Percentiles rank a stretch among this genome's conserved stretches.
Evolutionary conservation across 306 rosid genomes (phyloP).

Genomic region (Lathyrus aphaca): DNA sequence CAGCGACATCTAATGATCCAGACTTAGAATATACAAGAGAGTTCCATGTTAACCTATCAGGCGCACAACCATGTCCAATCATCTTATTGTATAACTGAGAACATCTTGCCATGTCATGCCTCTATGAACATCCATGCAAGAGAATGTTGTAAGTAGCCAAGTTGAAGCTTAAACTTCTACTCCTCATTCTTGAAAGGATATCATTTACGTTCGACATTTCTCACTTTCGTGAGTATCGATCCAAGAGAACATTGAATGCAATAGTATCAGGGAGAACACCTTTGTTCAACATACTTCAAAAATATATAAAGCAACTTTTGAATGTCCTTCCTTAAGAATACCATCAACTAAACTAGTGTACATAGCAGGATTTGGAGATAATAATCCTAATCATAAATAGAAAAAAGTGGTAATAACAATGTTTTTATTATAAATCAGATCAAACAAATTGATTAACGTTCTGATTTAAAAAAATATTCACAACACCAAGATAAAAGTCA

Average conservation of each 20-base stretch:
- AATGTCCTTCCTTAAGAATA: constrained; percentile 69
- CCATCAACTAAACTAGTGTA: constrained; percentile 66
- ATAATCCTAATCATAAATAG: too few species aligned
- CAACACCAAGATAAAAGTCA: too few species aligned
- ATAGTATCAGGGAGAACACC: constrained; percentile 61
- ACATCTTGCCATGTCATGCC: constrained; percentile 47
- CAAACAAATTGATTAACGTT: too few species aligned
- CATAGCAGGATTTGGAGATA: constrained; percentile 51
- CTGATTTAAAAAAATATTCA: too few species aligned
- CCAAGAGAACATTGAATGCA: constrained; percentile 56
- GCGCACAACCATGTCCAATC: constrained; percentile 48
- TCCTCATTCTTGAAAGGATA: constrained; percentile 59
- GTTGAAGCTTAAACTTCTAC: constrained; percentile 50
- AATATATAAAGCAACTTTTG: constrained; percentile 60
- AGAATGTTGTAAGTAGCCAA: constrained; percentile 72
- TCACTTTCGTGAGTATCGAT: constrained; percentile 70
- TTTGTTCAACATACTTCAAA: constrained; percentile 65
- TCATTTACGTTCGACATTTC: constrained; percentile 47
- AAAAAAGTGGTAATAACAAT: too few species aligned
- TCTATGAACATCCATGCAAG: constrained; percentile 70
- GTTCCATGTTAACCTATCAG: constrained; percentile 65
- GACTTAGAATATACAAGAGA: constrained; percentile 63
- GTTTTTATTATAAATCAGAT: too few species aligned
- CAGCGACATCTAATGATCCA: constrained; percentile 63
- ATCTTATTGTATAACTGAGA: constrained; percentile 50